Conservation (phyloP, 441 rosid species). For the Corymbia citriodora region DNA sequence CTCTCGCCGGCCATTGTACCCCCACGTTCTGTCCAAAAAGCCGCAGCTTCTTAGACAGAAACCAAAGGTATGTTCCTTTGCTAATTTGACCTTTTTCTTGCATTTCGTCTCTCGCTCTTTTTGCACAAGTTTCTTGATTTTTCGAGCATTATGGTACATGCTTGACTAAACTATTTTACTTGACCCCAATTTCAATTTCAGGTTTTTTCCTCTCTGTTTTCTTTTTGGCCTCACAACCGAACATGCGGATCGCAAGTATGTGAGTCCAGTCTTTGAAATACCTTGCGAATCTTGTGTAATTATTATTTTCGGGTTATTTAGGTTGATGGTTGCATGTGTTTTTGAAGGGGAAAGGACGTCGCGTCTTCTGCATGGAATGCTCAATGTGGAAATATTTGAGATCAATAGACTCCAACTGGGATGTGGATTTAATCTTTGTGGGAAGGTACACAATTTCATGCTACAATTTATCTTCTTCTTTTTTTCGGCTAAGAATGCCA, state of each 20-base stretch:
- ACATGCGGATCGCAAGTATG: background rate
- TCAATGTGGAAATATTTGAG: slow-evolving; percentile 31
- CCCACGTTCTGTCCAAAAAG: background rate
- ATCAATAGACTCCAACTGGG: slow-evolving; percentile 28
- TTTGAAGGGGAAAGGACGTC: slow-evolving; percentile 9
- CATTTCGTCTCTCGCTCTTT: background rate
- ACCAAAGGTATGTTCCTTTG: background rate
- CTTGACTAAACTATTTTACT: background rate
- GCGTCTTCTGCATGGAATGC: slow-evolving; percentile 53
- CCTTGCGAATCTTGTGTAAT: background rate
- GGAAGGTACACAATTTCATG: slow-evolving; percentile 11
- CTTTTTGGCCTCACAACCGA: background rate
- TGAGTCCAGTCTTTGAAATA: background rate
- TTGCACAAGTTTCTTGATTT: background rate
- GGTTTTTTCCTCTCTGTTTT: background rate
- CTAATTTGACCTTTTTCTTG: background rate
- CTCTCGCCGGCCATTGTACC: background rate
- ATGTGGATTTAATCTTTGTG: slow-evolving; percentile 25
- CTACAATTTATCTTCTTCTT: background rate
- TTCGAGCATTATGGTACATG: background rate
- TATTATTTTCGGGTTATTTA: background rate
- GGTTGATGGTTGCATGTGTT: background rate
- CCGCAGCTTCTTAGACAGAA: background rate
- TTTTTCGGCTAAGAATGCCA: background rate
- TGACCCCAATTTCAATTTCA: background rate